Evolutionary conservation across 306 rosid genomes (phyloP).

Genomic region (Trichosanthes truncata): DNA sequence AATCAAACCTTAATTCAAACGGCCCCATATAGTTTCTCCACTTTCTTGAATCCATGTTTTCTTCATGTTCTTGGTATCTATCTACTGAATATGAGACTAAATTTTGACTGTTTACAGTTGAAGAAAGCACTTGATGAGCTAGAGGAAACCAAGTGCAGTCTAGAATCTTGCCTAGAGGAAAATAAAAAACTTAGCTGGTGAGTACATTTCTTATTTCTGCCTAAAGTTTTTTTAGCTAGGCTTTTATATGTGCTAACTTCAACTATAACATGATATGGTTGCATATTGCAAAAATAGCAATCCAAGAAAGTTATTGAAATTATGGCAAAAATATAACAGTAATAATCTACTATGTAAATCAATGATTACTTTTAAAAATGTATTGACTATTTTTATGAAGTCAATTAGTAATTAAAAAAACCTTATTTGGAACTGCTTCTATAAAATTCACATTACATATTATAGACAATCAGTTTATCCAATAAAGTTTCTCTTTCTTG

Average conservation of each 20-base stretch:
- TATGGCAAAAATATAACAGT: not conserved
- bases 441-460: not conserved
- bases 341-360: not conserved
- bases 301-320: not conserved
- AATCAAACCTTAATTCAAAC: no score
- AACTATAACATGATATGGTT: not conserved
- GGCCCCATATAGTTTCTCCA: no score
- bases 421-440: not conserved
- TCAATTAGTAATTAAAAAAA: not conserved
- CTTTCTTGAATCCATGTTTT: not conserved
- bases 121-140: conserved; percentile 43
- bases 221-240: conserved; percentile 6
- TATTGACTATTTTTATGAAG: not conserved
- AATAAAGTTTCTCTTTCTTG: not conserved
- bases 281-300: not conserved
- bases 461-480: not conserved
- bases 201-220: conserved; percentile 13
- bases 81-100: not conserved
- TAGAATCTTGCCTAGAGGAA: conserved; percentile 73
- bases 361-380: not conserved
- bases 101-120: conserved; percentile 39
- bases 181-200: conserved; percentile 77
- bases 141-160: conserved; percentile 60
- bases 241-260: not conserved
- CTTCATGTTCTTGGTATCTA: not conserved